Percentiles rank a stretch among this genome's conserved stretches.
Conservation (phyloP, 2,329 filamentous ascomycete species). For the Trichocomaceae sp. region DNA sequence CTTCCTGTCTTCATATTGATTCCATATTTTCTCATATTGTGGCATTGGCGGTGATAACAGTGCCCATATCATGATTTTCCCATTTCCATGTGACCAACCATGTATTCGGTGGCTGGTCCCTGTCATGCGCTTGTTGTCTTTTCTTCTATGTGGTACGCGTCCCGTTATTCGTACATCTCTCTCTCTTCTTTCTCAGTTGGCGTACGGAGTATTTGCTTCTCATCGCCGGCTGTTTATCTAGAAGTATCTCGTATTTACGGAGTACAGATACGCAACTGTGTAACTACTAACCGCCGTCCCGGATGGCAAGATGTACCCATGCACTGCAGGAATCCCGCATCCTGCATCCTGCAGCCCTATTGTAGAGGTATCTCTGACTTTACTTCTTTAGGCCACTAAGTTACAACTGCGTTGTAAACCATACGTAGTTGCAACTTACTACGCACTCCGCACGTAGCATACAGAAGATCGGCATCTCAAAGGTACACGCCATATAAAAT, state of each 20-base stretch:
- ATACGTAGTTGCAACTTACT: too few relatives aligned
- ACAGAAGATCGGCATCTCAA: constrained; percentile 4
- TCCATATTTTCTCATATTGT: background rate
- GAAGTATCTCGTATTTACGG: background rate
- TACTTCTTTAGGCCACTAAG: background rate
- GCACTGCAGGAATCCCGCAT: background rate
- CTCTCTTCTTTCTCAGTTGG: background rate
- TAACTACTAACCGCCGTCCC: background rate
- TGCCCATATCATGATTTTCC: too few relatives aligned
- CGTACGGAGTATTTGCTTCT: background rate
- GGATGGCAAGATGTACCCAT: background rate
- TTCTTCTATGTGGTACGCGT: background rate
- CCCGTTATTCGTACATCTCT: background rate
- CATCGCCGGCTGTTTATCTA: background rate
- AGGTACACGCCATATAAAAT: background rate
- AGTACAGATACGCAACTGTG: background rate
- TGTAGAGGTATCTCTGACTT: background rate
- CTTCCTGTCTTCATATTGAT: background rate
- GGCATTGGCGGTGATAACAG: too few relatives aligned
- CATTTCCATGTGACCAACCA: background rate
- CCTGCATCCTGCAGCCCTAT: constrained; percentile 10
- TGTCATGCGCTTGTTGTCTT: background rate
- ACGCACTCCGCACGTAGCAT: too few relatives aligned
- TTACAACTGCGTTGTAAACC: background rate
- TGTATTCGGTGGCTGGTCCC: background rate